Percentiles rank a stretch among this genome's conserved stretches.
These are phyloP conservation scores for Rasamsonia emersonii DNA, from an alignment of 2,329 filamentous ascomycete genomes.

Conservation along the genomic window DNA sequence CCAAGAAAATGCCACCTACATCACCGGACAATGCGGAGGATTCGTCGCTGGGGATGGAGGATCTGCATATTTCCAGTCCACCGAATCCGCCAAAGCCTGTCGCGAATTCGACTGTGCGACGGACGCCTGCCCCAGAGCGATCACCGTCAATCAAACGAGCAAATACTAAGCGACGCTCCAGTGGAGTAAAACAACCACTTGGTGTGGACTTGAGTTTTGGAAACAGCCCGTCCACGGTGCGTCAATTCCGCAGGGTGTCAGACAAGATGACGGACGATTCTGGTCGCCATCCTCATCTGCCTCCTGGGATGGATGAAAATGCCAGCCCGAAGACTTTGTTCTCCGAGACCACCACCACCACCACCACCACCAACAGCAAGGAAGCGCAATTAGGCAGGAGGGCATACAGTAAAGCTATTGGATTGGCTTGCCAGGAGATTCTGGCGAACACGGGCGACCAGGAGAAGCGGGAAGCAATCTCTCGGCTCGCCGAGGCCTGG, in stretches of 20 bases:
- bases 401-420: constrained; percentile 71
- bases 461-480: constrained; percentile 74
- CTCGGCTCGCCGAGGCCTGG: constrained; percentile 76
- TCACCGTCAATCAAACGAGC: constrained; percentile 35
- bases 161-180: constrained; percentile 35
- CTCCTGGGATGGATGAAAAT: constrained; percentile 31
- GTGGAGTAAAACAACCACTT: constrained; percentile 63
- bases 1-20: constrained; percentile 37
- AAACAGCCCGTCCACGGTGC: constrained; percentile 83
- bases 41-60: constrained; percentile 31
- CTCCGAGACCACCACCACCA: constrained; percentile 20
- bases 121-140: constrained; percentile 36
- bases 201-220: constrained; percentile 89
- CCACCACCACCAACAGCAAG: constrained; percentile 50
- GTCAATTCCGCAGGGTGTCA: constrained; percentile 83
- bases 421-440: constrained; percentile 74
- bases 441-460: constrained; percentile 66
- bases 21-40: constrained; percentile 26
- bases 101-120: constrained; percentile 49
- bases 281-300: constrained; percentile 16
- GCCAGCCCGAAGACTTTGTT: constrained; percentile 26
- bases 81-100: constrained; percentile 43
- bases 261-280: constrained; percentile 44
- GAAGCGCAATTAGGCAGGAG: constrained; percentile 75
- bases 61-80: constrained; percentile 33